Evolutionary conservation across 345 rosid species (phyloP).

Genomic region (Pseudoturritis turrita): DNA sequence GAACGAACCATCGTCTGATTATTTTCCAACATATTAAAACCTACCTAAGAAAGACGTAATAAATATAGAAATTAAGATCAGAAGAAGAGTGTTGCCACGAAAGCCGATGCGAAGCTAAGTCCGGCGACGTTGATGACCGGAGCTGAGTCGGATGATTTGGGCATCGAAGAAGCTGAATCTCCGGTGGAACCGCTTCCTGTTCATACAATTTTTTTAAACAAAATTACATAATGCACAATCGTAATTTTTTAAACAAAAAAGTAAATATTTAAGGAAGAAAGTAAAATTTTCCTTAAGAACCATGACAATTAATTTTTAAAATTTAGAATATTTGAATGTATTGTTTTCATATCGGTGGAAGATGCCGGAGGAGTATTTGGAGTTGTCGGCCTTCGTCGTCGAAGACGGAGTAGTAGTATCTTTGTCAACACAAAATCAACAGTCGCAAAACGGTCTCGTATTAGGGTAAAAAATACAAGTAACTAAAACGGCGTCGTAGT

Average conservation of each 20-base stretch:
- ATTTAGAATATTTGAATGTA: background rate
- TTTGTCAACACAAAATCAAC: background rate
- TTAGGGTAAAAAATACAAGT: background rate
- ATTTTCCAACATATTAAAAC: constrained; percentile 1
- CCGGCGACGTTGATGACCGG: constrained; percentile 17
- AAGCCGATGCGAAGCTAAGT: constrained; percentile 20
- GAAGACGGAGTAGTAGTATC: constrained; percentile 24
- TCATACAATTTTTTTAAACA: background rate
- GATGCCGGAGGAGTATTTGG: constrained; percentile 27
- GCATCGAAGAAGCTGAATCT: constrained; percentile 19
- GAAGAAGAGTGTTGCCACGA: constrained; percentile 18
- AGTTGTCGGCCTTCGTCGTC: constrained; percentile 5
- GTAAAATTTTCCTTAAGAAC: background rate
- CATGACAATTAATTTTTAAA: background rate
- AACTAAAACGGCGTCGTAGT: background rate
- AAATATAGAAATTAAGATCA: constrained; percentile 9
- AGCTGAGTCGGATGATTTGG: constrained; percentile 17
- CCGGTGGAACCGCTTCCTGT: constrained; percentile 19
- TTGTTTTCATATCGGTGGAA: constrained; percentile 7
- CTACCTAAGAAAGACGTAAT: constrained; percentile 1
- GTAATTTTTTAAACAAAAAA: too few relatives aligned
- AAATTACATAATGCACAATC: too few relatives aligned
- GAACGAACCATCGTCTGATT: constrained; percentile 11
- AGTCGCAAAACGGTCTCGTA: background rate
- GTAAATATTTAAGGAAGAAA: background rate